Conservation (phyloP, 768 basidiomycete genomes). For the Kondoa malvinella region DNA sequence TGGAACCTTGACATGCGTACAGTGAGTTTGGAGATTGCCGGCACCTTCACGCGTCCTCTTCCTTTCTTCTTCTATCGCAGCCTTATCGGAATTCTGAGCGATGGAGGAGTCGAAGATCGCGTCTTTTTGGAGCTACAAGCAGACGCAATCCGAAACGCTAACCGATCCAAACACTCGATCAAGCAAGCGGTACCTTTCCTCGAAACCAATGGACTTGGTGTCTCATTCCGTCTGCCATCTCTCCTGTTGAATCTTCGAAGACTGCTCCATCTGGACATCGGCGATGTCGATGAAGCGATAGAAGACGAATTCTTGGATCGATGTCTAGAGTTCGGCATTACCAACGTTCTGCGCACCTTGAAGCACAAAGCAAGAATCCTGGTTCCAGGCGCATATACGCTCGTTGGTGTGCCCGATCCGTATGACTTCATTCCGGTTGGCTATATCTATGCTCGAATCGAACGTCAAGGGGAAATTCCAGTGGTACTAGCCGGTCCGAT, state of each 20-base stretch:
- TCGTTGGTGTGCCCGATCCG: constrained; percentile 72
- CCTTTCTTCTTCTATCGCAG: constrained; percentile 32
- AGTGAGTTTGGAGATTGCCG: constrained; percentile 45
- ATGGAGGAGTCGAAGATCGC: constrained; percentile 38
- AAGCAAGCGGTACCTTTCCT: not conserved
- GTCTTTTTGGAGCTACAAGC: not conserved
- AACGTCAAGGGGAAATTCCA: constrained; percentile 41
- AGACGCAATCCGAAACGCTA: not conserved
- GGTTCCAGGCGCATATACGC: constrained; percentile 48
- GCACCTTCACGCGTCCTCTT: constrained; percentile 44
- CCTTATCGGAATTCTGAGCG: constrained; percentile 50
- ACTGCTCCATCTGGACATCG: constrained; percentile 37
- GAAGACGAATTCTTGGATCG: constrained; percentile 40
- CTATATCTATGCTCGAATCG: constrained; percentile 39
- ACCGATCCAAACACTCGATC: not conserved
- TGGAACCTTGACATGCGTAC: constrained; percentile 30
- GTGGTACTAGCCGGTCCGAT: constrained; percentile 46
- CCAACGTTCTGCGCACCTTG: constrained; percentile 51
- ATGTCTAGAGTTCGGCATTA: constrained; percentile 46
- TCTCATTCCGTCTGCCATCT: constrained; percentile 37
- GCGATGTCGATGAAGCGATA: not conserved
- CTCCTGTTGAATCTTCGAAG: constrained; percentile 34
- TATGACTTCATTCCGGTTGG: constrained; percentile 32
- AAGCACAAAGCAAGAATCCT: constrained; percentile 60
- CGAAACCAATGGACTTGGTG: constrained; percentile 35